Conservation (phyloP, 2,329 filamentous ascomycete genomes). For the Hypocrella siamensis region DNA sequence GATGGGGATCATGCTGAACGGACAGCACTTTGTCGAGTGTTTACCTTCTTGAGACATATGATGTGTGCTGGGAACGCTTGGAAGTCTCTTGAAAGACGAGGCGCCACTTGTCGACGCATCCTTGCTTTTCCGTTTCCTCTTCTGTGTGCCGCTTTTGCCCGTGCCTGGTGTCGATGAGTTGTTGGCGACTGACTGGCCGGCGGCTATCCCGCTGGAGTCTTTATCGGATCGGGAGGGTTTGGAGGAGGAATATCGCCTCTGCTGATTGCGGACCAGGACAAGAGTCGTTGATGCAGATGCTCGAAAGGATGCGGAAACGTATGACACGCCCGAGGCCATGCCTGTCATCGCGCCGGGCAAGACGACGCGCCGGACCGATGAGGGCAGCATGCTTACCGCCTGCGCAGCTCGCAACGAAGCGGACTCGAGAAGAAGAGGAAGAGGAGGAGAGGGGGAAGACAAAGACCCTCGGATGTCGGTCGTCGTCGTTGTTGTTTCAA, state of each 20-base stretch:
- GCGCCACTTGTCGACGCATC: constrained; percentile 28
- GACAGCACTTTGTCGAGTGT: background rate
- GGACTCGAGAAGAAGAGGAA: too few species aligned
- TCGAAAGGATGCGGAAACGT: constrained; percentile 23
- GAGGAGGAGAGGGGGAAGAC: too few species aligned
- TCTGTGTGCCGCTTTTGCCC: constrained; percentile 30
- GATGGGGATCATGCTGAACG: background rate
- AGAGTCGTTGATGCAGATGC: constrained; percentile 17
- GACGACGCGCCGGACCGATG: constrained; percentile 39
- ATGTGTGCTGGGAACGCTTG: constrained; percentile 60
- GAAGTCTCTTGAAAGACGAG: constrained; percentile 41
- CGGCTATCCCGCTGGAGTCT: constrained; percentile 33
- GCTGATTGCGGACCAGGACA: constrained; percentile 25
- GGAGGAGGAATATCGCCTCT: constrained; percentile 43
- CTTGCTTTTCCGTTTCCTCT: constrained; percentile 44
- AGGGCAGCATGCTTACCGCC: constrained; percentile 32
- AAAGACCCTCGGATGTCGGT: too few species aligned
- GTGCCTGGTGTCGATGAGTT: constrained; percentile 26
- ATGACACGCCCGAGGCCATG: constrained; percentile 26
- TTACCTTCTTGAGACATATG: constrained; percentile 53
- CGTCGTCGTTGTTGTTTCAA: too few species aligned
- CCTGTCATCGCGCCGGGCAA: constrained; percentile 28
- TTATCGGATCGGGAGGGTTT: constrained; percentile 47
- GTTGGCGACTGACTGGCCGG: constrained; percentile 32
- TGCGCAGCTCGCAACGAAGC: constrained; percentile 5